phyloP scores from a whole-genome alignment of 192 early-diverging fungal species.

The Coemansia guatemalensis region DNA sequence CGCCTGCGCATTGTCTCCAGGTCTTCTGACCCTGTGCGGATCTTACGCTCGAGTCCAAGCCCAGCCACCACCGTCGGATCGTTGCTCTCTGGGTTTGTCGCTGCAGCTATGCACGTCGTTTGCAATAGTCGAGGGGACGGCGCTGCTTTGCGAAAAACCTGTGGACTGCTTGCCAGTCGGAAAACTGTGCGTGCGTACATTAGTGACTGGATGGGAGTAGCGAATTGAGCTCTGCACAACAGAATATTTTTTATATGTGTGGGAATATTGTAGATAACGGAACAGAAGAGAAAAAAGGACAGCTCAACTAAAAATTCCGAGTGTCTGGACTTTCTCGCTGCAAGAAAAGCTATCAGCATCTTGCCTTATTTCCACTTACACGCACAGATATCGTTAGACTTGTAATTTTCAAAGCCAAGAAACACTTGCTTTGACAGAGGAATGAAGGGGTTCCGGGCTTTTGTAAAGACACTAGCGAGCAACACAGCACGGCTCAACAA shows the following conservation, averaged over 20 bases:
- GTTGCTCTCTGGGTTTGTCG: background rate
- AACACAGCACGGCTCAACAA: constrained; percentile 23
- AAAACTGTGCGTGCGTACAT: background rate
- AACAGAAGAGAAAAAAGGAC: background rate
- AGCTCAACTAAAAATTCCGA: background rate
- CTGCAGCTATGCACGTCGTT: background rate
- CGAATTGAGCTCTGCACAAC: background rate
- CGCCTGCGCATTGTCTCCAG: constrained; percentile 74
- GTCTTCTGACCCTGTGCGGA: constrained; percentile 61
- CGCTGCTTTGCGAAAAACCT: background rate
- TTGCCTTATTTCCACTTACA: background rate
- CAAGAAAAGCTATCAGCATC: background rate
- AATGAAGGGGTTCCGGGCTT: constrained; percentile 23
- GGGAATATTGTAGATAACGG: background rate
- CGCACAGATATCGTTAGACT: background rate
- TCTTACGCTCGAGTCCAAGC: constrained; percentile 37
- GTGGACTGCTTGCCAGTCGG: background rate
- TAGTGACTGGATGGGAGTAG: background rate
- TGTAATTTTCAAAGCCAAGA: background rate
- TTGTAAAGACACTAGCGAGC: constrained; percentile 28
- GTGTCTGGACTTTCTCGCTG: background rate
- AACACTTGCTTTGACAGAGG: background rate
- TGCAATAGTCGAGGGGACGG: background rate
- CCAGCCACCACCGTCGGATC: background rate
- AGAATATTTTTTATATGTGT: background rate